These are phyloP conservation scores for Agrocybe pediades DNA, from an alignment of 768 basidiomycete species.

Conservation along the genomic window DNA sequence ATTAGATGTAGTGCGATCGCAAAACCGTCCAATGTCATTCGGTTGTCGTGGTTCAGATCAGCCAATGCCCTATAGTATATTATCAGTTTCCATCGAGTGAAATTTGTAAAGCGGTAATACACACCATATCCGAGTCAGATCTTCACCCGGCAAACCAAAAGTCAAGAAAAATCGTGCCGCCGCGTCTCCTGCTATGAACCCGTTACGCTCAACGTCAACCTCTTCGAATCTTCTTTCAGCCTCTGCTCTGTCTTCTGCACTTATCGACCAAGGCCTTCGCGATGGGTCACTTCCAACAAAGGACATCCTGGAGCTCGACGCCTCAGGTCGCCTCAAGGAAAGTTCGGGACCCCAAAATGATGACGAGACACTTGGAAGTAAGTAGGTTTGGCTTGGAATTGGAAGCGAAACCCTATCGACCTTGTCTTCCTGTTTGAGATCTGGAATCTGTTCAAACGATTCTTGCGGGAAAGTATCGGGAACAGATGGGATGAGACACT, in stretches of 20 bases:
- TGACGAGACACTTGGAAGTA: too few species aligned
- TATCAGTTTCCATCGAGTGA: not conserved
- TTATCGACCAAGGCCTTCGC: conserved; percentile 26
- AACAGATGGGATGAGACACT: conserved; percentile 32
- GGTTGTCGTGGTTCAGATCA: conserved; percentile 33
- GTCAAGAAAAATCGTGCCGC: conserved; percentile 33
- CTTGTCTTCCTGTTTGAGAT: conserved; percentile 6
- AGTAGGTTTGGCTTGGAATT: too few species aligned
- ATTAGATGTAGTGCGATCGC: conserved; percentile 38
- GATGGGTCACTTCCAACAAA: not conserved
- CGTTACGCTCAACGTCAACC: conserved; percentile 30
- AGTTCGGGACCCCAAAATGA: too few species aligned
- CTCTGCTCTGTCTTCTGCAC: conserved; percentile 26
- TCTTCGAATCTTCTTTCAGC: conserved; percentile 32
- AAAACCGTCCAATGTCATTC: conserved; percentile 38
- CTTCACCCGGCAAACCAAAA: conserved; percentile 32
- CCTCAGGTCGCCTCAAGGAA: too few species aligned
- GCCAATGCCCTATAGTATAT: conserved; percentile 31
- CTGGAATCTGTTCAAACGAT: conserved; percentile 30
- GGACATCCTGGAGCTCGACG: not conserved
- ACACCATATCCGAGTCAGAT: conserved; percentile 40
- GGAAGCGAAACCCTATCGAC: not conserved
- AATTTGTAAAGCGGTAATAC: not conserved
- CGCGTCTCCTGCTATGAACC: conserved; percentile 33
- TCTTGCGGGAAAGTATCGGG: conserved; percentile 32